Evolutionary conservation across 2,329 filamentous ascomycete species (phyloP), one percentile per base, ranked within the genome.

Genomic region (Eutypella sp.): DNA sequence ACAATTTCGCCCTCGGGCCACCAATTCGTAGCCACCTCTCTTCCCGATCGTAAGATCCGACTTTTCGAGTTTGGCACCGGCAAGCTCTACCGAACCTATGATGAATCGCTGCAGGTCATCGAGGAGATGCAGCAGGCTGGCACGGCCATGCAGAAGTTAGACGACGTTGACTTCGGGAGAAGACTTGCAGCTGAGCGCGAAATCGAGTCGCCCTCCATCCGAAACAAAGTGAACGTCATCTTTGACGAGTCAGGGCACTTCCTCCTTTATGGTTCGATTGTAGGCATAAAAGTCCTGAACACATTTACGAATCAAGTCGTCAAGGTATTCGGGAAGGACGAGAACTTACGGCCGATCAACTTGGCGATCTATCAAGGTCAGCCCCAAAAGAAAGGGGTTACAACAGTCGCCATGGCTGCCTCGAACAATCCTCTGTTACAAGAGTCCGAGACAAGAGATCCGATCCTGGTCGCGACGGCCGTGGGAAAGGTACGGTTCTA

Each of bases 211-310:
- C 74, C 82, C 11, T 66, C 76, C 1, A 70, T 88, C 29, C 79
- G 79, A 39, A 75, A 82, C 57, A 88, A 88, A 55, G 78, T 85
- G 52, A 97, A 95, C 61, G 82, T 97, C 51, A 82, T 91, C 29
- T 99, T 97, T 63, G 93, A 99, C 64, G 93, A 99, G 68, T 96
- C 91, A 2, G 88, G 91, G 4, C 84, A 99, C 64, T 99, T 99
- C 66, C 82, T 99, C 52, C 73, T 96, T 29, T 99, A 96, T 60
- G 93, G 93, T 27, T 95, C 91, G 10, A 85, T 99, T 56, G 72
- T 92, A 36, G 93, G 95, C 19, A 81, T 92, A 60, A 99, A 99
- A 68, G 91, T 97, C 20, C 79, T 99, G 65, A 99, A 99, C 69
- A 96, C 89, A 0, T 85, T 91, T 60, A 96, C 93, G 15, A 97